Base-by-base conservation (phyloP, 768 basidiomycete genomes). In the Amanita exitialis region DNA sequence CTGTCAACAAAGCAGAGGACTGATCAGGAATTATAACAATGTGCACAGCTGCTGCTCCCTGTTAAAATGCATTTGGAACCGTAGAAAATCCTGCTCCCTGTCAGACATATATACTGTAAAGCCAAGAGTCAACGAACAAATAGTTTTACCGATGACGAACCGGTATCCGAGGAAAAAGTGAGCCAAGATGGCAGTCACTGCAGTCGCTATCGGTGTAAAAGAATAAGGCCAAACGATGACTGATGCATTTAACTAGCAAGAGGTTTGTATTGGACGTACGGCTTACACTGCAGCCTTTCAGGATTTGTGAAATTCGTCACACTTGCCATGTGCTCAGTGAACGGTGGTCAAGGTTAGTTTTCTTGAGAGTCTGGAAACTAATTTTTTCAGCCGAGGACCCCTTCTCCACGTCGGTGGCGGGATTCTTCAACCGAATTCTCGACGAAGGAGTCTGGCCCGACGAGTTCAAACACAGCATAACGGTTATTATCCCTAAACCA, bases 271-370 rank as follows among this genome's bases (percentile, higher is more conserved):
- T n/a, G n/a, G 15, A 15, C 16, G 12, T 16, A 8, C 13, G 15
- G 38, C 54, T 21, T 30, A 56, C 58, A 21, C 4, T 21, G 27
- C 21, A 57, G 49, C 15, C 44, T 46, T 1, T 28, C 51, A 13
- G 56, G 55, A 32, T 58, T 55, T 6, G n/a, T 39, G 30, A 53
- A 56, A 47, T 60, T 58, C 3, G 45, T 47, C 6, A 58, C 55
- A 35, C 58, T 59, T 28, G 20, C 15, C 3, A 16, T 2, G 12
- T 30, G 6, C 7, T 43, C 10, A 39, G 36, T 12, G 15, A 8
- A 16, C 8, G 2, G 13, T n/a, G 16, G 3, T n/a, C 10, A 5
- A 25, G 7, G 30, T 3, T 8, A 15, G 6, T 2, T 4, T 9
- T 25, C 35, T 21, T 5, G n/a, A n/a, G n/a, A n/a, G n/a, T n/a